Evolutionary conservation across 805 yeast species (phyloP).

Genomic region (Zygosaccharomyces siamensis): DNA sequence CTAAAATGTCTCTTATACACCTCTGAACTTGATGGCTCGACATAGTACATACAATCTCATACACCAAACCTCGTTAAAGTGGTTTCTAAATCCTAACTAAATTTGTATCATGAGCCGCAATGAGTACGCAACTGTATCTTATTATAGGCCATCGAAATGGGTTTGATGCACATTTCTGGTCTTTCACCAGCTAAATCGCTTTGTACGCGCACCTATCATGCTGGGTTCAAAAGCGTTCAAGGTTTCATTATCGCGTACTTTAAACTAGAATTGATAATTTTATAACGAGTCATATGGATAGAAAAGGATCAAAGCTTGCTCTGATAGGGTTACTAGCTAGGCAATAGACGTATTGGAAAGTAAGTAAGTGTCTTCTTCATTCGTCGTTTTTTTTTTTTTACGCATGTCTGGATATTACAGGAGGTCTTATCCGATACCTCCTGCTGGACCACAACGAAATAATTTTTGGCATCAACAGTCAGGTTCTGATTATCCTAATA

Average conservation of each 20-base stretch:
- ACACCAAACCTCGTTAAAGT: neutral
- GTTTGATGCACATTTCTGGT: neutral
- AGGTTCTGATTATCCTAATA: slow-evolving; percentile 1
- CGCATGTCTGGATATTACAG: slow-evolving; percentile 24
- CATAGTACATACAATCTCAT: slow-evolving; percentile 13
- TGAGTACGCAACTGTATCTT: too few species aligned
- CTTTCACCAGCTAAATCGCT: neutral
- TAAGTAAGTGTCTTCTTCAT: neutral
- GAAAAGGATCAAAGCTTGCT: neutral
- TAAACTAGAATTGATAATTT: neutral
- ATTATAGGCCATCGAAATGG: too few species aligned
- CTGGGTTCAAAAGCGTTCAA: neutral
- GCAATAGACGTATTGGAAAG: neutral
- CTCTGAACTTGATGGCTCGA: slow-evolving; percentile 29
- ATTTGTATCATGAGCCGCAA: neutral
- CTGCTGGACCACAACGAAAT: slow-evolving; percentile 15
- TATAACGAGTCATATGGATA: neutral
- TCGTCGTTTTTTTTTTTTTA: slow-evolving; percentile 1
- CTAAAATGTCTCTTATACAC: slow-evolving; percentile 28
- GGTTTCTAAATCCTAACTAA: neutral
- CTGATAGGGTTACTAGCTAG: neutral
- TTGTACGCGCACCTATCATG: neutral
- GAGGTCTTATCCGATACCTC: slow-evolving; percentile 19
- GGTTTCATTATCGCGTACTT: slow-evolving; percentile 3
- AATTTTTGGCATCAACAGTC: slow-evolving; percentile 6